Conservation (phyloP, 768 basidiomycete genomes). For the Mycena galericulata region DNA sequence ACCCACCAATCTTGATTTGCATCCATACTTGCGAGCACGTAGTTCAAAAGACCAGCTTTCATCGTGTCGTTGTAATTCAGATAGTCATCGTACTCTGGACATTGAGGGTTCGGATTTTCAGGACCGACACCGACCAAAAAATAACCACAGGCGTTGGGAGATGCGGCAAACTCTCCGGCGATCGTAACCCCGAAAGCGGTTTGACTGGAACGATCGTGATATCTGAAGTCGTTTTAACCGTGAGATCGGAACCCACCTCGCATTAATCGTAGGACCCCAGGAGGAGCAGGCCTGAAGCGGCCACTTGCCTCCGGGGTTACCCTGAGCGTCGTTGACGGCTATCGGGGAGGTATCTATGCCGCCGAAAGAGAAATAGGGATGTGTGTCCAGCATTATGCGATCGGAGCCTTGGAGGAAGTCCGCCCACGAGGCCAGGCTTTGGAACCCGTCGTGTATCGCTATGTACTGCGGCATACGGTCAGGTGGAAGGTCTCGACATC, state of each 20-base stretch:
- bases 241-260: conserved; percentile 57
- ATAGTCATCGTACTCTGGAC: conserved; percentile 62
- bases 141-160: conserved; percentile 71
- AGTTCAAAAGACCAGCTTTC: conserved; percentile 58
- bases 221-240: conserved; percentile 10
- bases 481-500: background rate
- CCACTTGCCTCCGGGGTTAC: conserved; percentile 56
- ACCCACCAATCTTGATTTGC: conserved; percentile 24
- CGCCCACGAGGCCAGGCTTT: conserved; percentile 54
- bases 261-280: conserved; percentile 71
- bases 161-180: conserved; percentile 83
- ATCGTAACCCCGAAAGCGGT: conserved; percentile 73
- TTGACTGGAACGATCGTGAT: conserved; percentile 43
- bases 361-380: conserved; percentile 76
- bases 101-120: conserved; percentile 44
- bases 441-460: conserved; percentile 60
- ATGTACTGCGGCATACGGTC: conserved; percentile 57
- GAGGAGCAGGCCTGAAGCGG: conserved; percentile 62
- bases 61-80: conserved; percentile 59
- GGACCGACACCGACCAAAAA: conserved; percentile 40
- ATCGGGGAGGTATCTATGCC: conserved; percentile 45
- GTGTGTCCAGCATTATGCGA: conserved; percentile 72
- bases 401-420: conserved; percentile 69
- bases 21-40: conserved; percentile 66
- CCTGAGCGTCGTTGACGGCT: conserved; percentile 12